These are phyloP conservation scores for Xylariaceae sp. DNA, from an alignment of 2,329 filamentous ascomycete species.

Conservation along the genomic window DNA sequence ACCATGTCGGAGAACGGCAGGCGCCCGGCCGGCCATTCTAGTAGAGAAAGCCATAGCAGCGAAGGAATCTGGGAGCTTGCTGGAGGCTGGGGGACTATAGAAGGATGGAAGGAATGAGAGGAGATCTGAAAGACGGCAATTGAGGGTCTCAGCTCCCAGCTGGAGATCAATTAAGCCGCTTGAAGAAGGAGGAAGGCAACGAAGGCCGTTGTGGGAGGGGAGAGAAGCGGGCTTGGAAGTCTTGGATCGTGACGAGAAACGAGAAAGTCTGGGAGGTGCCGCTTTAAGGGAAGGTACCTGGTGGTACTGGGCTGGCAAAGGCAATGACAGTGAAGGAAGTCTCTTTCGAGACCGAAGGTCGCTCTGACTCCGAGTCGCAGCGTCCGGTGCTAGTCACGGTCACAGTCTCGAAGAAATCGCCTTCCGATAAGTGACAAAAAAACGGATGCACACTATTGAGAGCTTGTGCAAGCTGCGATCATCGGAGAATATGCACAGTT, in stretches of 20 bases:
- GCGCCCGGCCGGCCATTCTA: constrained; percentile 51
- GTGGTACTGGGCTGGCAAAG: background rate
- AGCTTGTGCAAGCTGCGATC: constrained; percentile 12
- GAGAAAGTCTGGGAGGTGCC: background rate
- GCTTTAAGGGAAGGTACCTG: background rate
- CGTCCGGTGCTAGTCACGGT: background rate
- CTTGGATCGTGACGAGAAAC: background rate
- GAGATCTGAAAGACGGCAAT: constrained; percentile 26
- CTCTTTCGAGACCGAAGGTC: background rate
- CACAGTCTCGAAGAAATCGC: constrained; percentile 10
- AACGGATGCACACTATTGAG: constrained; percentile 6
- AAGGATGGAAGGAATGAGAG: constrained; percentile 11
- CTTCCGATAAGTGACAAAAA: constrained; percentile 14
- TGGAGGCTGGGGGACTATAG: constrained; percentile 15
- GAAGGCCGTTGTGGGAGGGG: background rate
- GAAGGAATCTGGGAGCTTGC: constrained; percentile 5
- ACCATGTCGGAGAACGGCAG: constrained; percentile 52
- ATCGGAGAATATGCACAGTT: constrained; percentile 11
- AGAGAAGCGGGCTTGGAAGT: background rate
- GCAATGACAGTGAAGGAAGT: constrained; percentile 1
- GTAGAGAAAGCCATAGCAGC: constrained; percentile 31
- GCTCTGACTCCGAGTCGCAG: constrained; percentile 9
- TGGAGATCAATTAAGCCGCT: constrained; percentile 30
- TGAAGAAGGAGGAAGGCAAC: constrained; percentile 11
- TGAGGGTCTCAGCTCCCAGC: constrained; percentile 29